Base-by-base conservation (phyloP, 129 eudicot genomes). In the Scalesia atractyloides region DNA sequence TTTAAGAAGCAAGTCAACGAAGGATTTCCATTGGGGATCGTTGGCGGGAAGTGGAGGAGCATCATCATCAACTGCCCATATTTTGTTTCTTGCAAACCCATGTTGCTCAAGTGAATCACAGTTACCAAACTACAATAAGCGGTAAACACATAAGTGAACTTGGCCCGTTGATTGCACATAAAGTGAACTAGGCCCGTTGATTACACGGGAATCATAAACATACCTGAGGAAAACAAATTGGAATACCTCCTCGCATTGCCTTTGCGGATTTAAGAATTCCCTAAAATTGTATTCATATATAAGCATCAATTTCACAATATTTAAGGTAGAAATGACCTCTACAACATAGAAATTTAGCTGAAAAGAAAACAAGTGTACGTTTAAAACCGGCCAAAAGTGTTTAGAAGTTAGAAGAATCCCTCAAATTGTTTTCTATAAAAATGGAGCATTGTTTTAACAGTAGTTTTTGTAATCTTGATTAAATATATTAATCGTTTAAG, bases 151-250 rank as follows among this genome's bases (percentile, higher is more conserved):
- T 72, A 9, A 56, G 61, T 57, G 30, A 73, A 52, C 24, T 61
- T 43, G 9, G 12, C 17, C 63, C 19, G 2, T 63, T 43, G 7
- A 51, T 69, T 26, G 14, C 48, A 58, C 1, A 64, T 6, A 5
- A 36, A 64, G 53, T 49, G 30, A 73, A 51, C 24, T 61, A 52
- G 9, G 16, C 13, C 62, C 15, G 2, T 63, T 26, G 7, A 39
- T 69, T n/a, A 59, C 30, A 63, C 17, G 3, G 0, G 43, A 51
- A 79, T n/a, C 15, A 60, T 34, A 19, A 13, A 65, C 41, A 17
- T 81, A 94, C 98, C 98, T 94, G 89, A 15, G 98, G 96, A 73
- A 94, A 90, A 77, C 98, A 94, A 49, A 88, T 77, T 14, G 98
- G 86, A 43, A 90, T 90, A 33, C 97, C 98, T 76, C 98, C 98